Base-by-base conservation (phyloP, 2,329 filamentous ascomycete genomes). In the Cordyceps tenuipes region DNA sequence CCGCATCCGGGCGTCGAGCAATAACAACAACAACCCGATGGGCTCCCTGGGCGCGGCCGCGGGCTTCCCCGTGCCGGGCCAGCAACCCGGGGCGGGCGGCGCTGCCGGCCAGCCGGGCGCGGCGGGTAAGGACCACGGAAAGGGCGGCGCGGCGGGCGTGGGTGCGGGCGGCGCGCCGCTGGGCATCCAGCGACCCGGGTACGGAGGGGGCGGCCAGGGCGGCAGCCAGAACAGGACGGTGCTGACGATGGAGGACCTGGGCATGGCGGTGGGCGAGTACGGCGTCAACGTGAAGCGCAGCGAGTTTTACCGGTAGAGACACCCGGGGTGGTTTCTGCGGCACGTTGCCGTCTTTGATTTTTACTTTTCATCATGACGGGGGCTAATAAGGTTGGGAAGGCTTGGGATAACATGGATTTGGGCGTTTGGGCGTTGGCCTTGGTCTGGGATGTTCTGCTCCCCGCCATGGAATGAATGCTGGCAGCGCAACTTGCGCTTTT, bases 191-290 rank as follows among this genome's bases (percentile, higher is more conserved):
- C 78, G 90, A 55, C 84, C 89, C 26, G 90, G 90, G 0, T 93
- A 87, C 69, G 91, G 90, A 17, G 94, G 93, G 64, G 93, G 93
- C 66, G 92, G 92, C 0, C 90, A 91, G 68, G 91, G 92, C 31
- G 90, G 90, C 1, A 89, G 86, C 59, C 90, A 95, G 76, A 96
- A 95, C 64, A 82, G 91, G 64, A 97, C 94, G 19, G 93, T 99
- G 59, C 79, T 99, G 63, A 97, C 94, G 0, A 97, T 99, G 94
- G 94, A 99, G 76, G 94, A 99, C 73, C 74, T 99, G 68, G 94
- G 94, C 17, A 97, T 97, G 91, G 94, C 94, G 1, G 93, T 97
- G 34, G 90, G 90, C 36, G 94, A 99, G 79, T 99, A 97, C 71
- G 94, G 94, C 1, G 91, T 99, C 57, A 99, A 96, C 71, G 89